Conservation (phyloP, 2,329 filamentous ascomycete species). For the Epicoccum sorghinum region DNA sequence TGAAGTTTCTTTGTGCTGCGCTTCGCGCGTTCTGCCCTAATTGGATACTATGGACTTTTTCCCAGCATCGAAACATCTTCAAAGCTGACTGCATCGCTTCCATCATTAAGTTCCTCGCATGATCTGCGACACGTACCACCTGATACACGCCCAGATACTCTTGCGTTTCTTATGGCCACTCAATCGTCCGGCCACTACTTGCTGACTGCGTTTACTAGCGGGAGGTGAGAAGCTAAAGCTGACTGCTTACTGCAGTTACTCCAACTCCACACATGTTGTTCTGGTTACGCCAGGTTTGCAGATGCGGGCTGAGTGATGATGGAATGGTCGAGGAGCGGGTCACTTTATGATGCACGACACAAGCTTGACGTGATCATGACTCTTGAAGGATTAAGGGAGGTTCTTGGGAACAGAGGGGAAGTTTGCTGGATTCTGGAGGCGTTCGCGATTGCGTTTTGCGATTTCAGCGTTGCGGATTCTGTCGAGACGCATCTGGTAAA, state of each 20-base stretch:
- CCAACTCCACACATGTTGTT: not conserved
- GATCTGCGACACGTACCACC: slow-evolving; percentile 20
- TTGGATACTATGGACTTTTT: not conserved
- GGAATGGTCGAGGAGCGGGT: not conserved
- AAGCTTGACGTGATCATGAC: no score
- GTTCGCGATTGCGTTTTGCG: slow-evolving; percentile 80
- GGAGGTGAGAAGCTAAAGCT: slow-evolving; percentile 27
- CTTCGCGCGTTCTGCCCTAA: slow-evolving; percentile 1
- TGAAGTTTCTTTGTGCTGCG: not conserved
- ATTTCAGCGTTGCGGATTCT: slow-evolving; percentile 78
- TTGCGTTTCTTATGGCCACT: slow-evolving; percentile 17
- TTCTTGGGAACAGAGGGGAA: slow-evolving; percentile 86
- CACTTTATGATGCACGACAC: not conserved
- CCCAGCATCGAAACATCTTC: not conserved
- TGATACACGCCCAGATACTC: slow-evolving; percentile 21
- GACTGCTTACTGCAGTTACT: slow-evolving; percentile 27
- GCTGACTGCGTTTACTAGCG: slow-evolving; percentile 38
- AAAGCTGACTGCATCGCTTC: slow-evolving; percentile 17
- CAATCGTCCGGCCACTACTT: slow-evolving; percentile 34
- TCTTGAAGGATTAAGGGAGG: slow-evolving; percentile 30
- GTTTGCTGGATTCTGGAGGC: slow-evolving; percentile 75
- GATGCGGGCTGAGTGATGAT: slow-evolving; percentile 5
- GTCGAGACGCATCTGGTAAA: slow-evolving; percentile 84
- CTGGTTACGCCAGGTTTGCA: not conserved
- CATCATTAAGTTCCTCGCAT: slow-evolving; percentile 16